Conservation (phyloP, 257 asterid species). For the Jacaranda copaia region DNA sequence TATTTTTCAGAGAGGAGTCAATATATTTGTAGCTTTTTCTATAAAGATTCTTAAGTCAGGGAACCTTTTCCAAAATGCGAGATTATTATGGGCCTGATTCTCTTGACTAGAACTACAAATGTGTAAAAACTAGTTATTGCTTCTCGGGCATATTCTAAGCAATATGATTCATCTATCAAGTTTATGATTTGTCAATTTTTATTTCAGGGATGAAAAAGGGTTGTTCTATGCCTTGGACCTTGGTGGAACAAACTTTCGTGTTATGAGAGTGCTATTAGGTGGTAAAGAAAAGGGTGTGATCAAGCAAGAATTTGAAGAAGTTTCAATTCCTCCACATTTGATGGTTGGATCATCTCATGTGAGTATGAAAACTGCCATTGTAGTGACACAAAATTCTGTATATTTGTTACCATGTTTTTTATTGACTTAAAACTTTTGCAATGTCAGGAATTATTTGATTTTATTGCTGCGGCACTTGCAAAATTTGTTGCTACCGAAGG, state of each 20-base stretch:
- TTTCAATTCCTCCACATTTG: slow-evolving; percentile 87
- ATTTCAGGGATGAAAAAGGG: slow-evolving; percentile 73
- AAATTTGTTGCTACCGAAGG: slow-evolving; percentile 80
- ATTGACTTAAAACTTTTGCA: slow-evolving; percentile 27
- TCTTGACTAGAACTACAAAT: too few relatives aligned
- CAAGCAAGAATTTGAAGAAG: slow-evolving; percentile 68
- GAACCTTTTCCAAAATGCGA: too few relatives aligned
- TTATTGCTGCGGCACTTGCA: slow-evolving; percentile 73
- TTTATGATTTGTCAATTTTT: slow-evolving; percentile 31
- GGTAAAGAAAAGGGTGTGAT: slow-evolving; percentile 56
- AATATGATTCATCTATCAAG: slow-evolving; percentile 12
- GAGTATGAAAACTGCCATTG: slow-evolving; percentile 41
- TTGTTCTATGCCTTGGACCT: slow-evolving; percentile 90
- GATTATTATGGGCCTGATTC: too few relatives aligned
- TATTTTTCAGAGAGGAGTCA: too few relatives aligned
- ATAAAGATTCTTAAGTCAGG: too few relatives aligned
- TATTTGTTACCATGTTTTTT: slow-evolving; percentile 1
- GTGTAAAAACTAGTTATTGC: too few relatives aligned
- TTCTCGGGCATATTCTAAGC: neutral
- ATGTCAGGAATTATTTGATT: slow-evolving; percentile 76
- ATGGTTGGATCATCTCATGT: slow-evolving; percentile 88
- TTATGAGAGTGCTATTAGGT: slow-evolving; percentile 77
- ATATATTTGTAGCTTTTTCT: too few relatives aligned
- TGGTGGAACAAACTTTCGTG: slow-evolving; percentile 96
- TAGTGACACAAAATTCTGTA: slow-evolving; percentile 2